A percentile compares a stretch with the other conserved stretches of the same genome.
Conservation (phyloP, 805 yeast genomes). For the Cyberlindnera veronae region DNA sequence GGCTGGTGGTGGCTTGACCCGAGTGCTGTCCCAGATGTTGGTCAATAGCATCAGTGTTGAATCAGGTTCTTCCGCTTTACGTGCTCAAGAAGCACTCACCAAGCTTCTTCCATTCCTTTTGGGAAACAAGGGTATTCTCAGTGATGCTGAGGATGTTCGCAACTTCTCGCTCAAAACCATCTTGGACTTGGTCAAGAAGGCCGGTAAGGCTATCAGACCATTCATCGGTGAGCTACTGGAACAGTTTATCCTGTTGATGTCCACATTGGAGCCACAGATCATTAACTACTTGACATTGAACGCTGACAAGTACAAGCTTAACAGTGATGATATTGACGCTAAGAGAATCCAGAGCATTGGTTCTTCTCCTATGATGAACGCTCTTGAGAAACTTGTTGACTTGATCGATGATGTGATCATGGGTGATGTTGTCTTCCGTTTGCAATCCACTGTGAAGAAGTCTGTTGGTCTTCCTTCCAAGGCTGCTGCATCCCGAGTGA, state of each 20-base stretch:
- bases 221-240: conserved; percentile 67
- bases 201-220: conserved; percentile 57
- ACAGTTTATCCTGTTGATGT: conserved; percentile 68
- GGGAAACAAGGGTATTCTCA: conserved; percentile 74
- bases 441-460: conserved; percentile 55
- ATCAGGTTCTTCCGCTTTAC: conserved; percentile 36
- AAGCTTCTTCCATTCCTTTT: conserved; percentile 73
- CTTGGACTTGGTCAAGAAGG: conserved; percentile 63
- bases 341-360: conserved; percentile 71
- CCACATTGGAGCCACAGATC: conserved; percentile 88
- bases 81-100: conserved; percentile 46
- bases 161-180: conserved; percentile 72
- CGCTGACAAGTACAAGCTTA: conserved; percentile 82
- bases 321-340: conserved; percentile 69
- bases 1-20: conserved; percentile 70
- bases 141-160: conserved; percentile 83
- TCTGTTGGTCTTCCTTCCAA: conserved; percentile 91
- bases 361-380: conserved; percentile 84
- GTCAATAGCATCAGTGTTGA: conserved; percentile 51
- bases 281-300: conserved; percentile 81
- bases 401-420: conserved; percentile 45
- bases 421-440: conserved; percentile 38
- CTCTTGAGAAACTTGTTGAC: conserved; percentile 68
- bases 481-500: conserved; percentile 73
- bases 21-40: conserved; percentile 59